These are phyloP conservation scores for Neonothopanus nambi DNA, from an alignment of 1,284 basidiomycete species.

Conservation along the genomic window DNA sequence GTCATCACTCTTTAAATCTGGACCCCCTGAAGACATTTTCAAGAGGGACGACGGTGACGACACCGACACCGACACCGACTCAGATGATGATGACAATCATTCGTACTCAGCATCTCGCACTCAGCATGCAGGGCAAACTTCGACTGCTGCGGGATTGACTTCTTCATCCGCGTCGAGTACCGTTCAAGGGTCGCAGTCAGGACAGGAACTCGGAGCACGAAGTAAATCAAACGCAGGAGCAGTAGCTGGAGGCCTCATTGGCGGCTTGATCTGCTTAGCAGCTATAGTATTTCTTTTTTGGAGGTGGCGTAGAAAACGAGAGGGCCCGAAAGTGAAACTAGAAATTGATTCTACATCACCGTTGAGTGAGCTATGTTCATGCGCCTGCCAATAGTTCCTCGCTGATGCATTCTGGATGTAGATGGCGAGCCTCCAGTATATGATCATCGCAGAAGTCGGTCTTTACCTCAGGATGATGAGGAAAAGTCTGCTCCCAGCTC, in stretches of 20 bases:
- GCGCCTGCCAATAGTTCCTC: neutral
- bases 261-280: constrained; percentile 2
- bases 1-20: too few species aligned
- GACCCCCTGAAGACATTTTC: too few species aligned
- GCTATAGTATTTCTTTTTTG: constrained; percentile 6
- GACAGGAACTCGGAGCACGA: neutral
- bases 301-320: constrained; percentile 3
- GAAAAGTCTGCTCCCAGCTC: too few species aligned
- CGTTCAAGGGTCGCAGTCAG: neutral
- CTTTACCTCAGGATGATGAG: too few species aligned
- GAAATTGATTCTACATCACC: constrained; percentile 8
- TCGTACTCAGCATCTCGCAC: neutral
- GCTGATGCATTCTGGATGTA: neutral
- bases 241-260: constrained; percentile 12
- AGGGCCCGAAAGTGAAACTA: neutral
- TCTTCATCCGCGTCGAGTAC: neutral
- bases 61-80: constrained; percentile 5
- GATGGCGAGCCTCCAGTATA: neutral
- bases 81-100: neutral
- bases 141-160: neutral
- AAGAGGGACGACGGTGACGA: neutral
- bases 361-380: constrained; percentile 1
- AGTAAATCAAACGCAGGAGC: constrained; percentile 8
- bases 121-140: neutral
- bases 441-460: too few species aligned